phyloP scores from a whole-genome alignment of 2,329 filamentous ascomycete species.

The Ophiostoma ips region DNA sequence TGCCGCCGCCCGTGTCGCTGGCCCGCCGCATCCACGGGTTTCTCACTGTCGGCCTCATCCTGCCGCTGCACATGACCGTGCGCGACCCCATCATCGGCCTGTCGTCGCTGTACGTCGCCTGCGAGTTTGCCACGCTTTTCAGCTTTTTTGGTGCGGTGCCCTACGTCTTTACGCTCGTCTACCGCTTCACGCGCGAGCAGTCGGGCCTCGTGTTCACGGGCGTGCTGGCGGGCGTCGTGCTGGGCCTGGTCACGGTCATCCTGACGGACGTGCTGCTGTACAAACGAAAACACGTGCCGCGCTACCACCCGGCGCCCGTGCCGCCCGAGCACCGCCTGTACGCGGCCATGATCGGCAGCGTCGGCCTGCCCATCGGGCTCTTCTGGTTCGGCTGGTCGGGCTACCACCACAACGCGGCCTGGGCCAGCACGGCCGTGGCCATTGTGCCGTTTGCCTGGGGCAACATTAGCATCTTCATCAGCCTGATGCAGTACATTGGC shows the following conservation, averaged over 20 bases:
- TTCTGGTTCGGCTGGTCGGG: conserved; percentile 51
- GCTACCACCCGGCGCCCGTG: conserved; percentile 22
- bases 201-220: conserved; percentile 31
- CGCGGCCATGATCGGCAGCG: conserved; percentile 42
- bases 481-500: conserved; percentile 35
- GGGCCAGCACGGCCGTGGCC: conserved; percentile 35
- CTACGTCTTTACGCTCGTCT: conserved; percentile 31
- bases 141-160: conserved; percentile 38
- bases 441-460: conserved; percentile 46
- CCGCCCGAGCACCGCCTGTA: conserved; percentile 45
- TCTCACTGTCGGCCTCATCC: conserved; percentile 28
- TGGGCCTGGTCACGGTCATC: conserved; percentile 28
- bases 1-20: conserved; percentile 16
- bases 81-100: conserved; percentile 50
- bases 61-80: conserved; percentile 44
- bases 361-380: conserved; percentile 36
- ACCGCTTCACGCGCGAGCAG: conserved; percentile 30
- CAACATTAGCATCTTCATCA: conserved; percentile 45
- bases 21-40: conserved; percentile 20
- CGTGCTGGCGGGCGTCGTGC: conserved; percentile 30
- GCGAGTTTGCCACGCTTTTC: conserved; percentile 38
- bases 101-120: conserved; percentile 34
- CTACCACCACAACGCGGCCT: conserved; percentile 27
- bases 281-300: conserved; percentile 19
- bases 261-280: conserved; percentile 31